Evolutionary conservation across 1,139 yeast species (phyloP).

Genomic region (Yamadazyma sp.): DNA sequence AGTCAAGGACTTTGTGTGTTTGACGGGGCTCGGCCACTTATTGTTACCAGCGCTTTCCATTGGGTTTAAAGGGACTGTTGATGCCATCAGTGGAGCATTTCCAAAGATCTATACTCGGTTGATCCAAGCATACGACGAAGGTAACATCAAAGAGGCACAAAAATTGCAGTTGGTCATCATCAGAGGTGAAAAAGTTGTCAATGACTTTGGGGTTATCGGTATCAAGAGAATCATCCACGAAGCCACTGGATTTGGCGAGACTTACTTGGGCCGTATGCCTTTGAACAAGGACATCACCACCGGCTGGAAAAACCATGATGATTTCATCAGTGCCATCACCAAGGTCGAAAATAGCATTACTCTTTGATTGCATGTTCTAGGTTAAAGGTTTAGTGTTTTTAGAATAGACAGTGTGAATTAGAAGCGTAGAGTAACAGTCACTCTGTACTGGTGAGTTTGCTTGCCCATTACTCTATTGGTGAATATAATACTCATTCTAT

Average conservation of each 20-base stretch:
- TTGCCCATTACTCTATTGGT: too few species aligned
- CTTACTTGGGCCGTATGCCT: constrained; percentile 30
- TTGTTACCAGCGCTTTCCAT: constrained; percentile 24
- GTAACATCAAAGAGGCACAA: constrained; percentile 18
- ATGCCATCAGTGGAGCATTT: constrained; percentile 39
- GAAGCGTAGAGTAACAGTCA: too few species aligned
- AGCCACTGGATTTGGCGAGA: constrained; percentile 40
- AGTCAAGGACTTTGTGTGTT: constrained; percentile 23
- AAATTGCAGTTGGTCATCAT: constrained; percentile 21
- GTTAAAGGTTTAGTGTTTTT: too few species aligned
- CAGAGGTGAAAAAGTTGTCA: constrained; percentile 22
- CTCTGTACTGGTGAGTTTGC: too few species aligned
- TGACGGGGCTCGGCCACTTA: constrained; percentile 27
- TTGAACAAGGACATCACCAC: constrained; percentile 23
- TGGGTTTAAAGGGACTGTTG: constrained; percentile 25
- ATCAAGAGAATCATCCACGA: constrained; percentile 31
- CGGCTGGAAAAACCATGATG: constrained; percentile 14
- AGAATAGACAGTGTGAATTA: too few species aligned
- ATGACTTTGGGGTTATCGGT: constrained; percentile 23
- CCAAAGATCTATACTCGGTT: constrained; percentile 38
- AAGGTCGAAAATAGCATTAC: constrained; percentile 8
- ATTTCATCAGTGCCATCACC: constrained; percentile 11
- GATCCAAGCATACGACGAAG: constrained; percentile 18
- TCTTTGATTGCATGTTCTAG: too few species aligned
- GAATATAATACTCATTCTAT: too few species aligned